Evolutionary conservation across 371 early-diverging fungal species (phyloP), one percentile per base, ranked within the genome.

Genomic region (Conidiobolus incongruus): DNA sequence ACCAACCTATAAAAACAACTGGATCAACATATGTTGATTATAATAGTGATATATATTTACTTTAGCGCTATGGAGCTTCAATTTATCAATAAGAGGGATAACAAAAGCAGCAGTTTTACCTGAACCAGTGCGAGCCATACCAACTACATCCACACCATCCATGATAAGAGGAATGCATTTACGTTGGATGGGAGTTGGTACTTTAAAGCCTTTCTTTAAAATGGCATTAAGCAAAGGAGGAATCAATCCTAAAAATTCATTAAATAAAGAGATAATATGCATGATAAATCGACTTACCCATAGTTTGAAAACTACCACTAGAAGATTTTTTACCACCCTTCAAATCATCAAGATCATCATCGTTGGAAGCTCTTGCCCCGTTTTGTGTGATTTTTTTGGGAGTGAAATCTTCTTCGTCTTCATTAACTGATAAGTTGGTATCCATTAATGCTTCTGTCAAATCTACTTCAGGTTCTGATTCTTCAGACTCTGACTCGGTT

Each of bases 101-200:
- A 93, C 49, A 60, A 95, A 98, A 0, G 98, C 90, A 1, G 98
- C 89, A 0, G 97, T 97, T 55, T 98, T 98, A 38, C 98, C 99
- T 29, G 89, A 87, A 52, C 99, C 98, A 0, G 98, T 99, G 31
- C 93, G 71, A 4, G 98, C 96, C 86, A 97, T 90, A 46, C 83
- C 98, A 1, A 98, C 85, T 0, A 98, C 78, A 63, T 97, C 98
- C 15, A 77, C 60, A 19, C 90, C 88, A 45, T 84, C 70, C 55
- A 94, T 61, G 33, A 93, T 72, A 40, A 82, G 55, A 15, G 94
- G 99, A 42, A 99, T 91, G 33, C 82, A 69, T 57, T 88, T 90
- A 49, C 98, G 76, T 61, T 99, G 99, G 53, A 99, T 95, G 0
- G 99, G 98, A 16, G 99, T 99, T 19, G 98, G 98, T 11, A 90